Evolutionary conservation across 257 asterid species (phyloP).

Genomic region (Petrea volubilis): DNA sequence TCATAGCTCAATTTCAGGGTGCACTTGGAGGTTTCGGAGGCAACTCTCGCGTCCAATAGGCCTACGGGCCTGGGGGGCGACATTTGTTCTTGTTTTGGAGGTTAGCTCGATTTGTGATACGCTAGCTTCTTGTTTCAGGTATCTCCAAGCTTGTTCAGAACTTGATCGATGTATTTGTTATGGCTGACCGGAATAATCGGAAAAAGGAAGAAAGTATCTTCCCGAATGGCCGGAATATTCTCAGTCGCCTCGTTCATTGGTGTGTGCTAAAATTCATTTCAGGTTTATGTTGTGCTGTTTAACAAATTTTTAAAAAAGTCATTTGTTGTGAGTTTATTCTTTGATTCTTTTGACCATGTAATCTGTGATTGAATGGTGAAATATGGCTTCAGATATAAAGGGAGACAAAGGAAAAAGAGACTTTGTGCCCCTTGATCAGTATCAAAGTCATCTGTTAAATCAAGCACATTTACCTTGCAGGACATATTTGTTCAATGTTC

Average conservation of each 20-base stretch:
- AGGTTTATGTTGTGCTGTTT: neutral
- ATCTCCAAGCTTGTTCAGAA: conserved; percentile 72
- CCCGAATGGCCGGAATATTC: neutral
- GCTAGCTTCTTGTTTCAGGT: conserved; percentile 62
- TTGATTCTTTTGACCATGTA: conserved; percentile 17
- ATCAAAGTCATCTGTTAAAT: neutral
- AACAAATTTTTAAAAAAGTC: conserved; percentile 19
- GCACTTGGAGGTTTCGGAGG: no score
- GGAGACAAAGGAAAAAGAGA: neutral
- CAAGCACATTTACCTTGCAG: neutral
- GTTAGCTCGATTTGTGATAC: no score
- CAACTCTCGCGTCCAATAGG: no score
- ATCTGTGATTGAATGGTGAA: neutral
- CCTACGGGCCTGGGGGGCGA: no score
- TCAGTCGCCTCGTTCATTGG: conserved; percentile 2
- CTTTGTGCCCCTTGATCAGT: neutral
- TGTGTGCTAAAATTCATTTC: neutral
- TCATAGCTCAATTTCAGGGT: no score
- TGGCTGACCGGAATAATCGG: neutral
- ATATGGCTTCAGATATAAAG: neutral
- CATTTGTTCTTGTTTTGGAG: no score
- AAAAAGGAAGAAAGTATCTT: neutral
- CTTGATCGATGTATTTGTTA: conserved; percentile 30
- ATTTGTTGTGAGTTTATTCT: neutral
- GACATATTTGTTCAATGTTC: neutral